Conservation (phyloP, 1,139 yeast genomes). For the Yamadazyma oceani region DNA sequence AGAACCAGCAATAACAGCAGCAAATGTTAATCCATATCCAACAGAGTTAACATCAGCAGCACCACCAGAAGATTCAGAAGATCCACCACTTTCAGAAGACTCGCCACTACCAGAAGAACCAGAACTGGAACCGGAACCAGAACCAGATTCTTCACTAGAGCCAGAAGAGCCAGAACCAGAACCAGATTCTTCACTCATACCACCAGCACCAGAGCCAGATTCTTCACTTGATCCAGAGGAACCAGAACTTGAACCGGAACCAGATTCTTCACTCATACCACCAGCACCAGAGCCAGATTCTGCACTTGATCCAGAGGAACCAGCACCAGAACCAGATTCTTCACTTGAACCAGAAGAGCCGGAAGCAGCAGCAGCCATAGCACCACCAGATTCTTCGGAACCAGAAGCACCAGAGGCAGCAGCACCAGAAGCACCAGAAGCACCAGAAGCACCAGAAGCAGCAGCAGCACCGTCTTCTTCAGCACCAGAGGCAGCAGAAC, state of each 20-base stretch:
- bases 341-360: slow-evolving; percentile 11
- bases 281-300: slow-evolving; percentile 3
- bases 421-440: slow-evolving; percentile 13
- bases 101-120: slow-evolving; percentile 23
- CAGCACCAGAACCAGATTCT: slow-evolving; percentile 5
- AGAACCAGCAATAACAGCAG: slow-evolving; percentile 17
- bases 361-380: slow-evolving; percentile 9
- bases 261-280: slow-evolving; percentile 10
- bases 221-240: slow-evolving; percentile 8
- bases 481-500: slow-evolving; percentile 4
- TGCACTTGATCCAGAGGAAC: slow-evolving; percentile 5
- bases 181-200: slow-evolving; percentile 14
- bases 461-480: slow-evolving; percentile 20
- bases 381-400: slow-evolving; percentile 7
- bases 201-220: slow-evolving; percentile 15
- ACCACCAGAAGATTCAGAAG: slow-evolving; percentile 7
- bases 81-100: slow-evolving; percentile 3
- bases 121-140: slow-evolving; percentile 19
- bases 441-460: slow-evolving; percentile 16
- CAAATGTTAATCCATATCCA: slow-evolving; percentile 16
- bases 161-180: slow-evolving; percentile 7
- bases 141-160: slow-evolving; percentile 8
- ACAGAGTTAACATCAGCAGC: slow-evolving; percentile 8
- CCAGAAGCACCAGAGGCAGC: slow-evolving; percentile 8
- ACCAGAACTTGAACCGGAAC: slow-evolving; percentile 7